Base-by-base conservation (phyloP, 768 basidiomycete genomes). In the Botryobasidium botryosum region DNA sequence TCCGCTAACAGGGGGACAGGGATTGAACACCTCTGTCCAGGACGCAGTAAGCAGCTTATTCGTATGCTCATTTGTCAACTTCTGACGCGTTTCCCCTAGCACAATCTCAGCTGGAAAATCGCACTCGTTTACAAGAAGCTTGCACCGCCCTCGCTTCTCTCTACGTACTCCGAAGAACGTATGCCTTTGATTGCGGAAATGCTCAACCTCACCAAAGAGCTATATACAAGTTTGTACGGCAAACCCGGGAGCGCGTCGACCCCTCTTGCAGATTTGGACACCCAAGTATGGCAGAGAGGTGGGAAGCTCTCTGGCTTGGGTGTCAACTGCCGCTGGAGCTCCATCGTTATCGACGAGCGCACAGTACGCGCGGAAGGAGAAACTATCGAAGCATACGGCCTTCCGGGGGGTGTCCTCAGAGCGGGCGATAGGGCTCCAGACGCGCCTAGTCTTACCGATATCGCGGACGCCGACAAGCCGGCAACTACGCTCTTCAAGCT, bases 311-410 rank as follows among this genome's bases (percentile, higher is more conserved):
- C n/a, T n/a, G n/a, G n/a, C n/a, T n/a, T 72, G 28, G 70, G 69
- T 5, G 60, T 74, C 36, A 74, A 74, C 55, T 74, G 68, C 51
- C 63, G 74, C 7, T 64, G 65, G 56, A 73, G 72, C 52, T 49
- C 65, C 0, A 61, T 72, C 18, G 59, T 73, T 1, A 20, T 68
- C 13, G 72, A 74, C 42, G 64, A 67, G 45, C 56, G 58, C 40
- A n/a, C n/a, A n/a, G n/a, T n/a, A n/a, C 27, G 52, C 32, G 31
- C 31, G 17, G 50, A 49, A 1, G 55, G 52, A 15, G 48, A 64
- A 23, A 46, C 29, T 20, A 52, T 29, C 38, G 47, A 44, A 41
- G 53, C 49, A 49, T 54, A 26, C 25, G 39, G 43, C 21, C 48
- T 48, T 13, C 45, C 29, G 24, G 47, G 45, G 23, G 20, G 42